Evolutionary conservation across 495 filamentous ascomycete species (phyloP).

Genomic region (Sphaerosporella brunnea): DNA sequence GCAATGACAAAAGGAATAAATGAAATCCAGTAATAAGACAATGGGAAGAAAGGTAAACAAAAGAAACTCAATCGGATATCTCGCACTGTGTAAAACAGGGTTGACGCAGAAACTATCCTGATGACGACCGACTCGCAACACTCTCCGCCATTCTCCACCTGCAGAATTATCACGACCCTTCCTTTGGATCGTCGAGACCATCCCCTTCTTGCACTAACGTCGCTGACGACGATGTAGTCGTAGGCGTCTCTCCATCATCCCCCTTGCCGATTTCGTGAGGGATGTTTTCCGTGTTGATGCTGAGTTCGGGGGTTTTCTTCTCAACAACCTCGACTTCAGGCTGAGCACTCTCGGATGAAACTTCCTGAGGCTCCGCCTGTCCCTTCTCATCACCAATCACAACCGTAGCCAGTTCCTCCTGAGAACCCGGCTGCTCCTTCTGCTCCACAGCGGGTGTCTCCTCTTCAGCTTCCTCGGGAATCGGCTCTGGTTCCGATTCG

Average conservation of each 20-base stretch:
- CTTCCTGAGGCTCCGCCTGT: too few relatives aligned
- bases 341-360: too few relatives aligned
- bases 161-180: background rate
- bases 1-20: too few relatives aligned
- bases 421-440: too few relatives aligned
- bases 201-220: conserved; percentile 24
- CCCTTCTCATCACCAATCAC: background rate
- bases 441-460: too few relatives aligned
- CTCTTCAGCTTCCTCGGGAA: conserved; percentile 1
- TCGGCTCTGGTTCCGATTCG: background rate
- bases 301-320: background rate
- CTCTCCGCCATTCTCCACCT: too few relatives aligned
- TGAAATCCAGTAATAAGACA: background rate
- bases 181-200: conserved; percentile 8
- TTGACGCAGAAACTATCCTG: too few relatives aligned
- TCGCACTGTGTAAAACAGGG: too few relatives aligned
- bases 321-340: background rate
- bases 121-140: too few relatives aligned
- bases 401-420: too few relatives aligned
- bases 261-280: background rate
- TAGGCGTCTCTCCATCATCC: conserved; percentile 19
- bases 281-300: background rate
- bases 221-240: conserved; percentile 20
- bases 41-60: background rate
- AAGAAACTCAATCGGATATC: background rate